Base-by-base conservation (phyloP, 1,284 basidiomycete species). In the Leccinum griseonigrum region DNA sequence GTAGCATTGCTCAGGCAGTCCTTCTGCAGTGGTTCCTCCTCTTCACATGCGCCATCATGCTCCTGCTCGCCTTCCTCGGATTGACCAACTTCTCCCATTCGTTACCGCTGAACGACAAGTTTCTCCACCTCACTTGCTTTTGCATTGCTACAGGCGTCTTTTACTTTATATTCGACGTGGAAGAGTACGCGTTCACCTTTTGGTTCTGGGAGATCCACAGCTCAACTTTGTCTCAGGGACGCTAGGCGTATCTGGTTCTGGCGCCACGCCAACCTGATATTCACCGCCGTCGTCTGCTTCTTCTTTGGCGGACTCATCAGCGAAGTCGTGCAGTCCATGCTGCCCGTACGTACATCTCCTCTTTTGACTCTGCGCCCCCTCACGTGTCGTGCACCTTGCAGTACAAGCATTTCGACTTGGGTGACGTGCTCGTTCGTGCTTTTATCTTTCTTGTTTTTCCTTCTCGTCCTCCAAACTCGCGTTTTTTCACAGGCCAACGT, bases 131-230 rank as follows among this genome's bases (percentile, higher is more conserved):
- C 71, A 69, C 92, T 26, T 93, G 91, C 73, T 89, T 97, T 67
- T 81, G 81, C 62, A 64, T 91, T 32, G 91, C 93, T 0, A 94
- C 93, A 0, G 85, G 78, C 5, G 82, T 94, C 6, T 95, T 95
- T 75, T 96, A 94, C 74, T 91, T 92, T 69, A 92, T 95, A 55
- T 86, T 92, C 62, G 92, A 94, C 67, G 87, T 95, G 11, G 92
- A 95, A 65, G 92, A 95, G 86, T 91, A 68, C 70, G 88, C 77
- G 18, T 43, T 43, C n/a, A 43, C n/a, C n/a, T 10, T 43, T 43
- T 22, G 22, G n/a, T 4, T 16, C n/a, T 4, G 9, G 9, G 4
- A 18, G 8, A 5, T 4, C 16, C 26, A 2, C 2, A 13, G 1
- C 56, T 63, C 40, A 54, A 43, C 7, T 11, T 7, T 40, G 38